Percentiles rank a stretch among this genome's conserved stretches.
Conservation (phyloP, 2,329 filamentous ascomycete species). For the Grosmannia penicillata region DNA sequence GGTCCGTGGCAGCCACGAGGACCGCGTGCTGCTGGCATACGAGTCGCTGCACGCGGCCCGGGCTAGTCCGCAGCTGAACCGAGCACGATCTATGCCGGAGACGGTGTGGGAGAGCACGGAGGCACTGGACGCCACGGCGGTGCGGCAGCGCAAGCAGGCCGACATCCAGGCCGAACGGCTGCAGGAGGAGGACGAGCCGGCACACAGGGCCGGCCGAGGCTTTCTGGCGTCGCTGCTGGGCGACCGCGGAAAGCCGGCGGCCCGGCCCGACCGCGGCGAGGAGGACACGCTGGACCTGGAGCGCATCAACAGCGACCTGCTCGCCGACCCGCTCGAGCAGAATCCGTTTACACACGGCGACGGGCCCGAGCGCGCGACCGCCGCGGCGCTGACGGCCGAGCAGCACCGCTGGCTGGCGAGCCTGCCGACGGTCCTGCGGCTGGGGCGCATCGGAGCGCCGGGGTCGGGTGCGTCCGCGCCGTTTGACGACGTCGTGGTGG, state of each 20-base stretch:
- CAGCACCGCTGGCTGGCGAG: conserved; percentile 55
- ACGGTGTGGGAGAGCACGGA: no score
- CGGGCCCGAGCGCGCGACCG: conserved; percentile 34
- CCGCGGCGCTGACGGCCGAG: conserved; percentile 33
- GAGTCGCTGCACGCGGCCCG: conserved; percentile 20
- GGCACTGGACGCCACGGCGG: background rate
- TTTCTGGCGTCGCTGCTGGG: background rate
- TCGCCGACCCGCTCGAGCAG: conserved; percentile 5
- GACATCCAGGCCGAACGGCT: conserved; percentile 8
- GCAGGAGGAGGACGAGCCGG: conserved; percentile 11
- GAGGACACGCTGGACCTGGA: conserved; percentile 7
- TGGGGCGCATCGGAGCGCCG: conserved; percentile 38
- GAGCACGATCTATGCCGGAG: no score
- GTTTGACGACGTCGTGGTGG: conserved; percentile 47
- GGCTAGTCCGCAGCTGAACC: no score
- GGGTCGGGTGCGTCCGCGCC: conserved; percentile 23
- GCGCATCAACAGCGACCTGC: background rate
- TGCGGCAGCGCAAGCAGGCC: background rate
- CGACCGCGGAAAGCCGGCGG: background rate
- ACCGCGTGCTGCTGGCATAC: conserved; percentile 59
- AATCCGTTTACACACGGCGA: conserved; percentile 19
- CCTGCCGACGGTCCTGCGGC: conserved; percentile 64
- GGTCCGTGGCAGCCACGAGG: conserved; percentile 88
- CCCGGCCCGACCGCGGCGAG: background rate
- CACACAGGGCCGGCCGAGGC: no score